Conservation (phyloP, 2,329 filamentous ascomycete genomes). For the Aspergillus tamarii region DNA sequence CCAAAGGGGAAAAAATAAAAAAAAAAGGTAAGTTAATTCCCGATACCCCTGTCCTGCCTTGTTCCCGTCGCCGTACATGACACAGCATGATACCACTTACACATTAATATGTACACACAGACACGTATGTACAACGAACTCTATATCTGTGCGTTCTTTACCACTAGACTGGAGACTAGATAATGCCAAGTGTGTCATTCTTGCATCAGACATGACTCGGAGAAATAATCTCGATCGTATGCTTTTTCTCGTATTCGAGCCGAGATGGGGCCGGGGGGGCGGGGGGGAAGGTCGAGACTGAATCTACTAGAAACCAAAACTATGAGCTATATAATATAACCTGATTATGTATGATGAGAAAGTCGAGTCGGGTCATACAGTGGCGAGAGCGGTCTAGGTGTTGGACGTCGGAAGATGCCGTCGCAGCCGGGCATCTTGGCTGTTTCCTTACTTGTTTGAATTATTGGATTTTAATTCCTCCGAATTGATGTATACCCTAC, state of each 20-base stretch:
- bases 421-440: neutral
- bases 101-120: neutral
- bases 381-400: neutral
- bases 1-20: no score
- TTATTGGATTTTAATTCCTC: neutral
- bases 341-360: neutral
- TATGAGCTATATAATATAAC: neutral
- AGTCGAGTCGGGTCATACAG: neutral
- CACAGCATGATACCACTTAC: neutral
- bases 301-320: neutral
- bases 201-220: neutral
- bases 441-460: neutral
- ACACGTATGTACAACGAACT: neutral
- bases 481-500: neutral
- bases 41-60: neutral
- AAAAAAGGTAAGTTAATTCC: neutral
- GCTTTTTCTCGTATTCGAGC: slow-evolving; percentile 1
- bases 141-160: neutral
- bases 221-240: neutral
- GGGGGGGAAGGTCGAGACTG: neutral
- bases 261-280: neutral
- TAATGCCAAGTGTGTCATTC: neutral
- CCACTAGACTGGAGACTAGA: neutral
- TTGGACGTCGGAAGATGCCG: neutral
- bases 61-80: neutral